Evolutionary conservation across 371 early-diverging fungal genomes (phyloP).

Genomic region (Saksenaea vasiformis): DNA sequence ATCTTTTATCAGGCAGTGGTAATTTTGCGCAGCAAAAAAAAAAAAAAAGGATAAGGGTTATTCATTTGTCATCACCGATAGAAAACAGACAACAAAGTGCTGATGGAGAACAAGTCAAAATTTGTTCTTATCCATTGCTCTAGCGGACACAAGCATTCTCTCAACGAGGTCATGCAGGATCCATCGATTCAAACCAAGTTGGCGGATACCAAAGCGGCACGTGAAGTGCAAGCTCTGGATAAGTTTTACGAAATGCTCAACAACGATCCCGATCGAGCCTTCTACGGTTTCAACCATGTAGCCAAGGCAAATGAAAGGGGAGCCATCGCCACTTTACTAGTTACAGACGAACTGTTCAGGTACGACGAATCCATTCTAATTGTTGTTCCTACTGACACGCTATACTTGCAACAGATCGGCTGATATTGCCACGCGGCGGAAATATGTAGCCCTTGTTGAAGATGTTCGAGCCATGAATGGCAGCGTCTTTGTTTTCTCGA

Average conservation of each 20-base stretch:
- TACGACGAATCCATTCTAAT: too few species aligned
- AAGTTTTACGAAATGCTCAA: constrained; percentile 89
- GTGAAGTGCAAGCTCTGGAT: constrained; percentile 84
- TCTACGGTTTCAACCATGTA: constrained; percentile 90
- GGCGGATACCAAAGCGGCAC: constrained; percentile 90
- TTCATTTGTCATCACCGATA: constrained; percentile 17
- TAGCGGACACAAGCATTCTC: constrained; percentile 93
- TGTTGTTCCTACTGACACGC: not conserved
- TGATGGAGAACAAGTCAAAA: constrained; percentile 85
- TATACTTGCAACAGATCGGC: constrained; percentile 59
- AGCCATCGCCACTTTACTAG: constrained; percentile 83
- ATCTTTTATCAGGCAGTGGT: constrained; percentile 85
- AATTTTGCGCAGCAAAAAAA: constrained; percentile 44
- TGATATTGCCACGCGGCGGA: constrained; percentile 79
- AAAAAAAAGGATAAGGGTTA: constrained; percentile 66
- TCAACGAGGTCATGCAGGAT: constrained; percentile 92
- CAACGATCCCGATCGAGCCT: constrained; percentile 87
- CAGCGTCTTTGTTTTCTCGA: constrained; percentile 87
- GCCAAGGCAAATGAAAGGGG: constrained; percentile 81
- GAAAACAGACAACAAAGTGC: constrained; percentile 77
- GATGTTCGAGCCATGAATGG: constrained; percentile 77
- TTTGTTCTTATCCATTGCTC: constrained; percentile 90
- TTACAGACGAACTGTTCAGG: constrained; percentile 92
- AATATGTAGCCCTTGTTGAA: constrained; percentile 88
- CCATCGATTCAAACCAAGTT: constrained; percentile 78